phyloP scores from a whole-genome alignment of 2,329 filamentous ascomycete genomes.

The Epicoccum nigrum region DNA sequence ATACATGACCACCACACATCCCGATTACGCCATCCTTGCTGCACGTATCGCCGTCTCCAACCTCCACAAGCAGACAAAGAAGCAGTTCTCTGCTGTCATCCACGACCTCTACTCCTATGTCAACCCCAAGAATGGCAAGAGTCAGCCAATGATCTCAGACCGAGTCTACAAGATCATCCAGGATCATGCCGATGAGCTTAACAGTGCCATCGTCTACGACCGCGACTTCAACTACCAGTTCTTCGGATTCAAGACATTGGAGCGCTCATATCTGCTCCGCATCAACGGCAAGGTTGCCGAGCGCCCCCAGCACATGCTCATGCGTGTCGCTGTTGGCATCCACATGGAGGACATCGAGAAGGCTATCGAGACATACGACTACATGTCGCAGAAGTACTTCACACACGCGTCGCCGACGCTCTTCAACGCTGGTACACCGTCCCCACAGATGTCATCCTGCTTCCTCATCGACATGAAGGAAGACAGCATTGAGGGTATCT shows the following conservation, averaged over 20 bases:
- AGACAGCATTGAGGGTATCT: conserved; percentile 98
- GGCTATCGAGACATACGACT: conserved; percentile 96
- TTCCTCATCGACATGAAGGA: conserved; percentile 99
- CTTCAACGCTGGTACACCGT: conserved; percentile 96
- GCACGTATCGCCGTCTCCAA: conserved; percentile 99
- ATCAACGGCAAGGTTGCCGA: conserved; percentile 96
- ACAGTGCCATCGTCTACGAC: conserved; percentile 99
- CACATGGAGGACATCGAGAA: conserved; percentile 94
- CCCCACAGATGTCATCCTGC: conserved; percentile 94
- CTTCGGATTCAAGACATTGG: conserved; percentile 99
- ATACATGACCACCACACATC: conserved; percentile 99
- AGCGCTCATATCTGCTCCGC: conserved; percentile 95
- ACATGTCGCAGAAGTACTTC: conserved; percentile 99
- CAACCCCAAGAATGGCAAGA: conserved; percentile 86
- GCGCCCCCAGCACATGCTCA: conserved; percentile 98
- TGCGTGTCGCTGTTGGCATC: conserved; percentile 97
- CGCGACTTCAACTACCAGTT: conserved; percentile 99
- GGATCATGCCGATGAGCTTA: conserved; percentile 94
- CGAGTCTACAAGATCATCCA: conserved; percentile 91
- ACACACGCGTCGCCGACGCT: conserved; percentile 97
- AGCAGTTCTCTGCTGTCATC: conserved; percentile 97
- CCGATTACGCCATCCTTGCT: conserved; percentile 97
- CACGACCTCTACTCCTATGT: conserved; percentile 93
- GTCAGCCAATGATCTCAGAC: conserved; percentile 93
- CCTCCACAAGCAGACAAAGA: conserved; percentile 99